phyloP scores from a whole-genome alignment of 805 yeast genomes.

The Kregervanrija pseudodelftensis region DNA sequence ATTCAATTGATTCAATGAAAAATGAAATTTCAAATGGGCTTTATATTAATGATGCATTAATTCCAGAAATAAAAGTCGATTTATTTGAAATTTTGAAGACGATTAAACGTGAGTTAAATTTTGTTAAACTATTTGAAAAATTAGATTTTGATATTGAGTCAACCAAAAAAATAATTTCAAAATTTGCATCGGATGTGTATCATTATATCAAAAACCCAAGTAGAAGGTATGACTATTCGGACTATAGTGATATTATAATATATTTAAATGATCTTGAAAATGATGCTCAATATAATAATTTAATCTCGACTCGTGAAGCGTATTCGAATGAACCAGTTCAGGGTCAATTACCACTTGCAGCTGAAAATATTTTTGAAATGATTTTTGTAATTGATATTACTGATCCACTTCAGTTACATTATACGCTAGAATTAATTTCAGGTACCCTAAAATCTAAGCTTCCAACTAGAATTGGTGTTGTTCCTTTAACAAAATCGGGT shows the following conservation, averaged over 20 bases:
- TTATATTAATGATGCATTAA: conserved; percentile 63
- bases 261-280: conserved; percentile 73
- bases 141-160: conserved; percentile 28
- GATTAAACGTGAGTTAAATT: conserved; percentile 30
- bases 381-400: conserved; percentile 63
- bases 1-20: conserved; percentile 3
- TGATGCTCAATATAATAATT: conserved; percentile 47
- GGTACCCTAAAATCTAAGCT: conserved; percentile 47
- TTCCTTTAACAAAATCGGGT: conserved; percentile 46
- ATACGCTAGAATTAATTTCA: conserved; percentile 42
- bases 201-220: conserved; percentile 6
- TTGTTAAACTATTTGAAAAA: conserved; percentile 15
- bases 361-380: conserved; percentile 69
- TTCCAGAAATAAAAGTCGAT: conserved; percentile 39
- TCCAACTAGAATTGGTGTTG: conserved; percentile 75
- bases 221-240: conserved; percentile 20
- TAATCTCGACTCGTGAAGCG: conserved; percentile 36
- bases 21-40: conserved; percentile 35
- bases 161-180: conserved; percentile 32
- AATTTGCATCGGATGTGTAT: conserved; percentile 27
- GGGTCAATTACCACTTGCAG: conserved; percentile 62
- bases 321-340: conserved; percentile 38
- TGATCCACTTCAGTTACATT: conserved; percentile 42
- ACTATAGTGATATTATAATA: conserved; percentile 34
- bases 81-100: conserved; percentile 33